Percentiles rank a stretch among this genome's conserved stretches.
These are phyloP conservation scores for Cochlearia excelsa DNA, from an alignment of 345 rosid genomes.

Conservation along the genomic window DNA sequence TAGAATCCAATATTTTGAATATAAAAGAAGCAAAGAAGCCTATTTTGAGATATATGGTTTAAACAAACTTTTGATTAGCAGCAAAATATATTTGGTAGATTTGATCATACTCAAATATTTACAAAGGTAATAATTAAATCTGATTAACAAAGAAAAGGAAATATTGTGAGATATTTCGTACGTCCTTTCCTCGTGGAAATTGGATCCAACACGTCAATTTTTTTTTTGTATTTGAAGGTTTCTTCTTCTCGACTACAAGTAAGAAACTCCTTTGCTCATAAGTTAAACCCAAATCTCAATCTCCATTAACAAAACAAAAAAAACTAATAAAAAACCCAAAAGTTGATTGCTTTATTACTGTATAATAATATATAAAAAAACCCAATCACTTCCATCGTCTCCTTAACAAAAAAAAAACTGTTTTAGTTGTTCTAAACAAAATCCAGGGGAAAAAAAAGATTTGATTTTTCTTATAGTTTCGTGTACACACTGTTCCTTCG, in stretches of 20 bases:
- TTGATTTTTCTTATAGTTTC: constrained; percentile 9
- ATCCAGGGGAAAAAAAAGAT: constrained; percentile 1
- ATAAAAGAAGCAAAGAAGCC: neutral
- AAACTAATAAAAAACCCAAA: neutral
- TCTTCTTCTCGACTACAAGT: constrained; percentile 30
- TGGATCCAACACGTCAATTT: constrained; percentile 32
- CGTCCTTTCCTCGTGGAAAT: constrained; percentile 22
- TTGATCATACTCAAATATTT: neutral
- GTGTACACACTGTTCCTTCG: constrained; percentile 10
- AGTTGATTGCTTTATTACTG: constrained; percentile 23
- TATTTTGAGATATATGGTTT: neutral
- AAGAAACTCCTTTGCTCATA: constrained; percentile 31
- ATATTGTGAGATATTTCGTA: constrained; percentile 24
- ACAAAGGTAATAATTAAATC: neutral
- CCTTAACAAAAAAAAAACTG: constrained; percentile 23
- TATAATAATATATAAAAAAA: constrained; percentile 1
- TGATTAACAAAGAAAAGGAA: neutral
- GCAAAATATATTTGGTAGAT: neutral
- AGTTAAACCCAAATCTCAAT: constrained; percentile 24
- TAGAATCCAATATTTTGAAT: neutral
- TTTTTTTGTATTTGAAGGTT: constrained; percentile 18
- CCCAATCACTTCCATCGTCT: constrained; percentile 6
- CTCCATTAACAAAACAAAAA: constrained; percentile 18
- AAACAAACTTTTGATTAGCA: neutral
- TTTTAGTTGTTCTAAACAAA: constrained; percentile 11